Evolutionary conservation across 2,329 filamentous ascomycete species (phyloP), one percentile per base, ranked within the genome.

Genomic region (Neoarthrinium moseri): DNA sequence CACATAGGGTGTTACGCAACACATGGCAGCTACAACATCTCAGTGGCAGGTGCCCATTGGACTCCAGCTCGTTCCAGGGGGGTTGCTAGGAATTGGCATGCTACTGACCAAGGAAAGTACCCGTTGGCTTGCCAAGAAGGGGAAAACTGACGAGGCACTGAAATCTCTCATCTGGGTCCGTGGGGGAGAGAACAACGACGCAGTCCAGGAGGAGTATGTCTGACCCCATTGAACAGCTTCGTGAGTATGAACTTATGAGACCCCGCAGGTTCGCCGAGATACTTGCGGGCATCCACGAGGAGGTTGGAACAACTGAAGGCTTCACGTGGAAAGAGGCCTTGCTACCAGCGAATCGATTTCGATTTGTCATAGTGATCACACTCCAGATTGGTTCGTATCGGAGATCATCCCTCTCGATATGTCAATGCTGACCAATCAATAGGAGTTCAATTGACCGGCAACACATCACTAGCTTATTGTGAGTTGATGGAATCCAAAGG

Each of bases 11-110:
- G 73, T 74, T 5, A 52, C 58, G 2, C 60, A 64, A 30, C 63
- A 72, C 39, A 57, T 77, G 20, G 47, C 58, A 0, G 34, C 58
- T 1, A 62, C 60, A 0, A 71, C 71, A 0, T 58, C 55, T 7
- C 75, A 78, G 54, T 78, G 75, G 75, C 74, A 75, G 49, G 68
- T 78, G 13, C 71, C 75, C 6, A 66, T 73, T 4, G 67, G 65
- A 2, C 58, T 76, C 13, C 71, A 78, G 52, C 64, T 78, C 5
- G 62, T 78, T 1, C 71, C 72, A 0, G 73, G 71, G 3, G 72
- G 63, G 2, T 56, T 78, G 5, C 56, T 78, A 6, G 69, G 72
- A 0, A 47, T 74, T 15, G 74, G 74, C 0, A 77, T 77, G 72
- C 57, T 75, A 4, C 63, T 75, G 3, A 69, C 71, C 18, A 71